A percentile compares a stretch with the other conserved stretches of the same genome.
These are phyloP conservation scores for Decorospora gaudefroyi DNA, from an alignment of 2,329 filamentous ascomycete genomes.

Conservation along the genomic window DNA sequence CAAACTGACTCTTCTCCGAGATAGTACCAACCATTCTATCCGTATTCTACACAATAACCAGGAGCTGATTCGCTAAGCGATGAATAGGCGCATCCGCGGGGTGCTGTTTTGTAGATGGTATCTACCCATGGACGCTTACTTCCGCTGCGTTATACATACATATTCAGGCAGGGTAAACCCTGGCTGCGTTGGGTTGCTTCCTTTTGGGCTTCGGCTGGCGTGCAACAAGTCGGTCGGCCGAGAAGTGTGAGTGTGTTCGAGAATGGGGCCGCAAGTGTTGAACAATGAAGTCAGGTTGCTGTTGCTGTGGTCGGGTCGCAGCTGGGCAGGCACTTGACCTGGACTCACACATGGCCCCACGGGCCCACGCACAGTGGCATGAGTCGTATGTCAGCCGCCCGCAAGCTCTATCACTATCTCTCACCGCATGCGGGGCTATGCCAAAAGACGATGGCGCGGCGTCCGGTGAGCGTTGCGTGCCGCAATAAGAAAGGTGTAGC, in stretches of 20 bases:
- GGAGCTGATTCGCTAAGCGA: too few relatives aligned
- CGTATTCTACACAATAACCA: too few relatives aligned
- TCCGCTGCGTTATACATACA: neutral
- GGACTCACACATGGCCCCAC: too few relatives aligned
- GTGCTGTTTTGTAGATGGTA: neutral
- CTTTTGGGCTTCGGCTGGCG: conserved; percentile 5
- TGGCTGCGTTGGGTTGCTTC: conserved; percentile 3
- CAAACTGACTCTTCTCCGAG: too few relatives aligned
- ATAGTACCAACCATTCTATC: too few relatives aligned
- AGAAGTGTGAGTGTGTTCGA: neutral
- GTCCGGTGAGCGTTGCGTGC: conserved; percentile 17
- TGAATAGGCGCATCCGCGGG: conserved; percentile 1
- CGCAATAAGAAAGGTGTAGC: conserved; percentile 11
- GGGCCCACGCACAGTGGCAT: conserved; percentile 8
- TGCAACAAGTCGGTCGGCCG: too few relatives aligned
- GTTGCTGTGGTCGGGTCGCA: conserved; percentile 9
- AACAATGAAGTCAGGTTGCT: neutral
- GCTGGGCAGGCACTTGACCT: conserved; percentile 11
- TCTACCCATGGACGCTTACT: neutral
- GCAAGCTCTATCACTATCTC: conserved; percentile 12
- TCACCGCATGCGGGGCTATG: conserved; percentile 26
- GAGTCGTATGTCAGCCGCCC: conserved; percentile 21
- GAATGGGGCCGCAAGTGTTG: neutral
- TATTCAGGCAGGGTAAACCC: conserved; percentile 4
- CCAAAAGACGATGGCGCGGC: conserved; percentile 12